Evolutionary conservation across 768 basidiomycete genomes (phyloP), one percentile per base, ranked within the genome.

Genomic region (Leucosporidium yakuticum): DNA sequence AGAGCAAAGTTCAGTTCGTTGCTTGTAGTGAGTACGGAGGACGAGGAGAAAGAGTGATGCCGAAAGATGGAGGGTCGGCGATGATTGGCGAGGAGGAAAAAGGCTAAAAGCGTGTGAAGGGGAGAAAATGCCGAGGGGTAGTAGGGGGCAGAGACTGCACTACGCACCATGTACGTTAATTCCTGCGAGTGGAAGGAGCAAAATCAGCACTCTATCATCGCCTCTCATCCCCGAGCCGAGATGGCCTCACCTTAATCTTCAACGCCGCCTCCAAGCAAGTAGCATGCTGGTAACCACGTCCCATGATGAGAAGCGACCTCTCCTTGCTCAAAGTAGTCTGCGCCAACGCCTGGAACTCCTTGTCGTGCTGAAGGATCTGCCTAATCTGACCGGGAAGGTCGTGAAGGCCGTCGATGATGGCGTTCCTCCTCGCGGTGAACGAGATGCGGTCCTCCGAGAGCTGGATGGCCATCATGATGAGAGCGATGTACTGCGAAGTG

Each of bases 381-480:
- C 88, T 88, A 80, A 99, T 97, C 80, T 91, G 88, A 8, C 78
- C 83, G 6, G 96, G 95, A 27, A 99, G 85, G n/a, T 84, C 86
- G 75, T 93, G 91, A 48, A 99, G 85, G 63, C 88, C 92, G 66
- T 89, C 85, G 74, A 99, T 97, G 81, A 99, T 96, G 79, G 90
- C 85, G 77, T 88, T 88, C 73, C 95, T 86, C 65, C 96, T 89
- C 75, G 88, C 85, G 1, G 87, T 88, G 81, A 96, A 87, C 32
- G 90, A 92, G 78, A 97, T 91, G 51, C 92, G 88, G 80, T 99
- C 96, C 79, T 98, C 96, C 12, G 92, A 94, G 31, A 99, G 84
- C 80, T 97, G 95, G 23, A 99, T 84, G n/a, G 96, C 96, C 80
- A 99, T 94, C 88, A 99, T 92, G 80, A 96, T 82, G 59, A 99